Percentiles rank a stretch among this genome's conserved stretches.
Evolutionary conservation across 345 rosid genomes (phyloP).

Genomic region (Kandelia obovata): DNA sequence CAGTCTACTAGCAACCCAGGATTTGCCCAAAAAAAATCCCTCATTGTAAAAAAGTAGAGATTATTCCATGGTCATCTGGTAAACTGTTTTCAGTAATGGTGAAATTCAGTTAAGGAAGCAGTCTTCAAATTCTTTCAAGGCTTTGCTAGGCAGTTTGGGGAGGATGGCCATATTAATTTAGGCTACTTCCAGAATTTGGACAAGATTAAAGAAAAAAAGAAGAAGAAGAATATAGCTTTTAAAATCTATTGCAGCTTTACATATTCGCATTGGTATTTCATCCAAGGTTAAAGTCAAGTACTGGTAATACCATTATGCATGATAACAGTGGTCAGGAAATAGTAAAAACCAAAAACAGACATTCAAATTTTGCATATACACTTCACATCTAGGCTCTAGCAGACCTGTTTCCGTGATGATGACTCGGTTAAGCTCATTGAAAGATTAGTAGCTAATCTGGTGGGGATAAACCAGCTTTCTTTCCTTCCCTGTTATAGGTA

Average conservation of each 20-base stretch:
- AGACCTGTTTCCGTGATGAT: conserved; percentile 77
- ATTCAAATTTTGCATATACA: conserved; percentile 1
- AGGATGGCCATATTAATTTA: too few species aligned
- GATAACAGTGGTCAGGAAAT: neutral
- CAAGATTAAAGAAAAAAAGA: too few species aligned
- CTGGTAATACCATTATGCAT: too few species aligned
- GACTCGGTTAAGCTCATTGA: conserved; percentile 89
- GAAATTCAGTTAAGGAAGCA: neutral
- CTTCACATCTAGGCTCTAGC: conserved; percentile 5
- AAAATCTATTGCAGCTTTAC: neutral
- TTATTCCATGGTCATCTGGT: neutral
- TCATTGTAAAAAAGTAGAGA: neutral
- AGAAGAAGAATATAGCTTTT: too few species aligned
- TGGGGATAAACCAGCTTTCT: conserved; percentile 95
- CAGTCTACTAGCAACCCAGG: too few species aligned
- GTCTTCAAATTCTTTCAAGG: too few species aligned
- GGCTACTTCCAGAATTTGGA: too few species aligned
- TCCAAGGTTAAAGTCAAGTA: conserved; percentile 1
- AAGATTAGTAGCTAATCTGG: conserved; percentile 83
- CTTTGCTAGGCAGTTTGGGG: too few species aligned
- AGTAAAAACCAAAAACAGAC: neutral
- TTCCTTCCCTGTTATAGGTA: conserved; percentile 66
- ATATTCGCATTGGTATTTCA: neutral
- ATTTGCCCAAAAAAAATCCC: neutral
- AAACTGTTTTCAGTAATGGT: neutral